Percentiles rank a stretch among this genome's conserved stretches.
phyloP scores from a whole-genome alignment of 352 stramenopile species.

The Paralagenidium karlingii region DNA sequence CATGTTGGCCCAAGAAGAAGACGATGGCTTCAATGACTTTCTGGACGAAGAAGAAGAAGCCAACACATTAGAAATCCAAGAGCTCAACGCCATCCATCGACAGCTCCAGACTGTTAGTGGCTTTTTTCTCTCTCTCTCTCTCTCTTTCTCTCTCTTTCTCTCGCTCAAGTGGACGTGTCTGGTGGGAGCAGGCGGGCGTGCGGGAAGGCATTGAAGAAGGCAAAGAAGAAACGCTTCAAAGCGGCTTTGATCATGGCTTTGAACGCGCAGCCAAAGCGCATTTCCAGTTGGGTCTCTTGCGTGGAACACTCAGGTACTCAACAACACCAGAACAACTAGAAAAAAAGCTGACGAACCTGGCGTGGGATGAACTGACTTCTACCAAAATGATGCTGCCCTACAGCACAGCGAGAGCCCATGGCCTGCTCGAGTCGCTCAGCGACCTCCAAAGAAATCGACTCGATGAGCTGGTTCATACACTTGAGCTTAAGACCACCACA shows the following conservation, averaged over 20 bases:
- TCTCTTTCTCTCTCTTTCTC: neutral
- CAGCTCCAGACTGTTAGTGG: conserved; percentile 34
- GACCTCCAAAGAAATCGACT: too few relatives aligned
- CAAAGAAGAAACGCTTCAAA: conserved; percentile 57
- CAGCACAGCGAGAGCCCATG: too few relatives aligned
- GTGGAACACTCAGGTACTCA: conserved; percentile 32
- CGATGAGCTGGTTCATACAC: too few relatives aligned
- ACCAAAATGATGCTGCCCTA: too few relatives aligned
- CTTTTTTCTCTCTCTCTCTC: conserved; percentile 4
- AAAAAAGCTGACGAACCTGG: too few relatives aligned
- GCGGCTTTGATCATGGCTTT: conserved; percentile 58
- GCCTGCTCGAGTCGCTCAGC: too few relatives aligned
- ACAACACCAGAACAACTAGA: too few relatives aligned
- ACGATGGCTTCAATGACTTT: conserved; percentile 58
- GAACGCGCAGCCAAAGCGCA: conserved; percentile 12
- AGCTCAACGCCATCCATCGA: conserved; percentile 37
- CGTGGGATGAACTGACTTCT: too few relatives aligned
- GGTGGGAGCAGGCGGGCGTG: conserved; percentile 53
- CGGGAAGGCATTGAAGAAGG: conserved; percentile 53
- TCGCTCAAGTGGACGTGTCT: too few relatives aligned
- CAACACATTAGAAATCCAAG: conserved; percentile 24
- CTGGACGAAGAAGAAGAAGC: conserved; percentile 42
- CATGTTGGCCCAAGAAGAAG: too few relatives aligned
- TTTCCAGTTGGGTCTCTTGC: conserved; percentile 31
- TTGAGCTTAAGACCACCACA: too few relatives aligned